Conservation (phyloP, 805 yeast species). For the Spencermartinsiella europaea region DNA sequence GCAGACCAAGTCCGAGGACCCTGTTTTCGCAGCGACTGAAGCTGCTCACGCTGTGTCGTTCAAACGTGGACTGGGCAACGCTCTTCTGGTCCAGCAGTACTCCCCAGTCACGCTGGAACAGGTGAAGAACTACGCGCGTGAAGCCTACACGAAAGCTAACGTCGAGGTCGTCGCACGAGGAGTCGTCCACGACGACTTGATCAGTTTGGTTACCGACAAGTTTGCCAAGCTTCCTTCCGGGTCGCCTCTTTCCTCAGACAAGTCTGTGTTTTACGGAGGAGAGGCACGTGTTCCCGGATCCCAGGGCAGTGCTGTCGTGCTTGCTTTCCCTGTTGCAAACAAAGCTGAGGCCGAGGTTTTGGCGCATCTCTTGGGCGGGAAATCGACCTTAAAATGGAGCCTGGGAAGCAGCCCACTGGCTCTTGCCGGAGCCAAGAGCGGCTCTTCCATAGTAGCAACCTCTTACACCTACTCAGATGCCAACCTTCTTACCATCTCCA, state of each 20-base stretch:
- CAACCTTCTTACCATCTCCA: constrained; percentile 70
- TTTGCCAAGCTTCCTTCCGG: constrained; percentile 63
- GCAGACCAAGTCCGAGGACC: constrained; percentile 38
- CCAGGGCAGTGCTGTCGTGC: constrained; percentile 66
- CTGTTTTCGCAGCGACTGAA: constrained; percentile 64
- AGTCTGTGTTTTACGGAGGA: constrained; percentile 51
- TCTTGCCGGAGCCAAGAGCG: constrained; percentile 38
- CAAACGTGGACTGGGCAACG: constrained; percentile 84
- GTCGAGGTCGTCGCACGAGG: constrained; percentile 69
- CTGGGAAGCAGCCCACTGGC: constrained; percentile 47
- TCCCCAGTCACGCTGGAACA: constrained; percentile 55
- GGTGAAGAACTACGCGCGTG: constrained; percentile 58
- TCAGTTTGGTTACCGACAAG: constrained; percentile 53
- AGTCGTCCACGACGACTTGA: constrained; percentile 65
- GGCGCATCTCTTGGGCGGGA: constrained; percentile 56
- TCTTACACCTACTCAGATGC: constrained; percentile 69
- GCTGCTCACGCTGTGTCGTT: constrained; percentile 74
- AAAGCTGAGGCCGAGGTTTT: constrained; percentile 66
- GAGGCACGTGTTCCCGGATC: constrained; percentile 55
- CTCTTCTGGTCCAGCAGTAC: constrained; percentile 68
- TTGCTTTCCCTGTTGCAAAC: constrained; percentile 67
- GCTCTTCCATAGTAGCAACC: constrained; percentile 45
- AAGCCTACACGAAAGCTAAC: constrained; percentile 65
- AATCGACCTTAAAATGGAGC: constrained; percentile 50
- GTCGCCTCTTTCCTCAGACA: constrained; percentile 39